A percentile compares a stretch with the other conserved stretches of the same genome.
phyloP scores from a whole-genome alignment of 192 early-diverging fungal genomes.

The Linderina pennispora region DNA sequence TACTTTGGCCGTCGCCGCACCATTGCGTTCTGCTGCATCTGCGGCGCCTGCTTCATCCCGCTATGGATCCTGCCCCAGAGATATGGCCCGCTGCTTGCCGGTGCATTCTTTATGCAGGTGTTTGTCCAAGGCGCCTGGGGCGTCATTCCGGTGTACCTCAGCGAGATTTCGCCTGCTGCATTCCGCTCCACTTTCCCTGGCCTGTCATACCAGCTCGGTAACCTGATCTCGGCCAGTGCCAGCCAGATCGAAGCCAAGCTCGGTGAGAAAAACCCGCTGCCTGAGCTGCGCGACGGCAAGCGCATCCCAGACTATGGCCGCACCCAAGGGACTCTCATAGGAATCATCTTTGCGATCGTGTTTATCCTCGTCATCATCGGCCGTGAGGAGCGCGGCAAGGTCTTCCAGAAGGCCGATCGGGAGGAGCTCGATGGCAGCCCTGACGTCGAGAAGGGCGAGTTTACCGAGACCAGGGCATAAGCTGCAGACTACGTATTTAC shows the following conservation, averaged over 20 bases:
- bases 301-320: conserved; percentile 45
- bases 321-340: conserved; percentile 58
- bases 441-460: no score
- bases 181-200: conserved; percentile 67
- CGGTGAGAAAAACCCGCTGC: conserved; percentile 47
- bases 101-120: conserved; percentile 45
- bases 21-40: conserved; percentile 47
- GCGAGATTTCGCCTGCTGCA: conserved; percentile 60
- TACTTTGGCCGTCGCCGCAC: conserved; percentile 58
- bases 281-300: conserved; percentile 39
- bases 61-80: conserved; percentile 53
- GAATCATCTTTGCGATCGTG: conserved; percentile 35
- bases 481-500: no score
- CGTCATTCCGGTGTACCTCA: conserved; percentile 63
- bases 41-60: conserved; percentile 59
- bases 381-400: conserved; percentile 51
- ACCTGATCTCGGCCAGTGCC: conserved; percentile 54
- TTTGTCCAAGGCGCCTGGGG: conserved; percentile 50
- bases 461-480: no score
- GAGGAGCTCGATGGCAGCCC: not conserved
- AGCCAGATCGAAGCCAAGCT: conserved; percentile 54
- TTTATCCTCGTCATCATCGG: conserved; percentile 48
- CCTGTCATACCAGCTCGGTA: conserved; percentile 70
- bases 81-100: conserved; percentile 27
- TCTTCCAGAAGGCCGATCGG: conserved; percentile 25